Evolutionary conservation across 1,284 basidiomycete species (phyloP), one percentile per base, ranked within the genome.

Genomic region (Ceratobasidium sp.): DNA sequence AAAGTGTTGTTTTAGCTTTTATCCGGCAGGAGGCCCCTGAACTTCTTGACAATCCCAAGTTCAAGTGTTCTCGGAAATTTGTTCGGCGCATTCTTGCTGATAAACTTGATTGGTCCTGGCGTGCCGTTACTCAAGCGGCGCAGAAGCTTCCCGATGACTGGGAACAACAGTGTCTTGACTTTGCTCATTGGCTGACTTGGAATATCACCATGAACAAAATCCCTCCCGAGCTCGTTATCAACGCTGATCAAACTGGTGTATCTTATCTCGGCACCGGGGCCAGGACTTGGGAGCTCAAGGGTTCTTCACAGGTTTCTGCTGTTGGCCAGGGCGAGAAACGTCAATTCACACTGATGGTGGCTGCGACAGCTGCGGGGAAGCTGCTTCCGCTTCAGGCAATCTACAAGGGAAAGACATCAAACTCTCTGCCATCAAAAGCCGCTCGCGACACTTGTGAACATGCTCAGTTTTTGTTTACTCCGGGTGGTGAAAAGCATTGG

Each of bases 111-210:
- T 78, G 77, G 77, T 63, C 77, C 18, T 55, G 60, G 28, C 55
- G 42, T 26, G 33, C 67, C 28, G 56, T 42, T 7, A 78, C 77
- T 4, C 42, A 78, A 60, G 67, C 67, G 6, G 77, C 77, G 12
- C 67, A 78, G 53, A 78, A 78, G n/a, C 42, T 78, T 20, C 77
- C 77, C 26, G 58, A 55, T n/a, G 33, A 78, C 33, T 78, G 60
- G 23, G 23, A 46, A 13, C 20, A 71, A 5, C 58, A 28, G 12
- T 78, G 77, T 33, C 20, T 63, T 46, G 55, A 70, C 20, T 18
- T 78, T 18, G 66, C 67, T 18, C 39, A 53, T 20, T 56, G 33
- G 6, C 33, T 58, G 13, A 70, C 67, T 6, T 78, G 67, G 66
- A 49, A 55, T 15, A 78, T 78, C 42, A 20, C 28, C 20, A 7